Evolutionary conservation across 192 early-diverging fungal species (phyloP), one percentile per base, ranked within the genome.

Genomic region (Phycomyces nitens): DNA sequence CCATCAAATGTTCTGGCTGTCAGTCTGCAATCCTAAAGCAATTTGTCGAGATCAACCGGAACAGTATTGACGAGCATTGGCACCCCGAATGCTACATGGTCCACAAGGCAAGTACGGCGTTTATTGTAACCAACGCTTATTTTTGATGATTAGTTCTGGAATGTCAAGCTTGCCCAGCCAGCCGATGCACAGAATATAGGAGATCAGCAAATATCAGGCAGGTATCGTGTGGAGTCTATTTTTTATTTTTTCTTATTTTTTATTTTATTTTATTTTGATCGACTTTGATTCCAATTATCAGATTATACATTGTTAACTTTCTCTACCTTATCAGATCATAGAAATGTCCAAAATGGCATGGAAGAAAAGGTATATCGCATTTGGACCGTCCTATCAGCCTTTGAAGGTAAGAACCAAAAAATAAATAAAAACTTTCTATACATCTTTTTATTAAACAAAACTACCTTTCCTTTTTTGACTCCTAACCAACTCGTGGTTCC

Each of bases 81-180:
- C 97, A 99, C 77, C 96, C 96, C 9, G 92, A 96, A 73, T 99
- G 97, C 74, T 99, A 99, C 75, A 98, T 98, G 97, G 96, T 99
- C 55, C 92, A 94, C 78, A 96, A 96, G 81, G 89, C 91, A 70
- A 44, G 74, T 74, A 68, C 72, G 4, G n/a, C n/a, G n/a, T n/a
- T n/a, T n/a, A n/a, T n/a, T n/a, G n/a, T n/a, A n/a, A n/a, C n/a
- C n/a, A n/a, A n/a, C n/a, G n/a, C n/a, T 18, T 52, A 18, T 52
- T n/a, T 52, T 16, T 5, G 10, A 52, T 52, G 50, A 18, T 58
- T 71, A 84, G 82, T 85, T 82, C 71, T 85, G 83, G 83, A 85
- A 85, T 64, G 81, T 85, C 24, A 85, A 85, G 63, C 53, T 85
- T 5, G 73, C 76, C 38, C 73, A 60, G 68, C 56, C 22, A 42